phyloP scores from a whole-genome alignment of 2,329 filamentous ascomycete genomes.

The Fusarium secorum region DNA sequence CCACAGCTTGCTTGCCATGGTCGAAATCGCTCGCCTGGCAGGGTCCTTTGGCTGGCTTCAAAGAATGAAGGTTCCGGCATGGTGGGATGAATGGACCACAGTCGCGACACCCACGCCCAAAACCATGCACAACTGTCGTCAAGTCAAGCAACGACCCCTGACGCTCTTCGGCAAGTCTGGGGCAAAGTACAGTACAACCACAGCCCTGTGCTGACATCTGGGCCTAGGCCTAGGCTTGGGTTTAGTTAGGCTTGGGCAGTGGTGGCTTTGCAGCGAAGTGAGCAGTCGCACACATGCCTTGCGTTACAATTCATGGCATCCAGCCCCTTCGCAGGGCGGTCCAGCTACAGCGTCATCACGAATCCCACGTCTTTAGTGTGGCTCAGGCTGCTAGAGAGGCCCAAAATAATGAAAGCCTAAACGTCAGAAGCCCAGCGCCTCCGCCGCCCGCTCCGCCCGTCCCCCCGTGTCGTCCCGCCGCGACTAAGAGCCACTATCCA shows the following conservation, averaged over 20 bases:
- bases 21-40: constrained; percentile 24
- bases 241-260: constrained; percentile 21
- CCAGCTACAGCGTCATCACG: constrained; percentile 30
- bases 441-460: constrained; percentile 34
- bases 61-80: constrained; percentile 14
- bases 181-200: constrained; percentile 37
- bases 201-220: constrained; percentile 39
- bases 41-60: constrained; percentile 27
- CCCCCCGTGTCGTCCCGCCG: constrained; percentile 33
- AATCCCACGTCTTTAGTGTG: constrained; percentile 30
- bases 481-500: constrained; percentile 38
- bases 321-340: constrained; percentile 35
- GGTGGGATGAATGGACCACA: constrained; percentile 31
- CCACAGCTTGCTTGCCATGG: constrained; percentile 13
- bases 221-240: constrained; percentile 21
- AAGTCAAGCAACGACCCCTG: constrained; percentile 35
- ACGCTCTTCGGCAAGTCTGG: constrained; percentile 35
- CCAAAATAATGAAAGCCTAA: constrained; percentile 32
- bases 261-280: constrained; percentile 38
- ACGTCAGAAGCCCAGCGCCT: constrained; percentile 28
- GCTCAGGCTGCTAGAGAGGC: constrained; percentile 34
- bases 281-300: constrained; percentile 27
- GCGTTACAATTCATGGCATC: constrained; percentile 19
- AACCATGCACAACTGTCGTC: constrained; percentile 29
- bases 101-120: constrained; percentile 21